Evolutionary conservation across 2,329 filamentous ascomycete species (phyloP).

Genomic region (Fonsecaea multimorphosa): DNA sequence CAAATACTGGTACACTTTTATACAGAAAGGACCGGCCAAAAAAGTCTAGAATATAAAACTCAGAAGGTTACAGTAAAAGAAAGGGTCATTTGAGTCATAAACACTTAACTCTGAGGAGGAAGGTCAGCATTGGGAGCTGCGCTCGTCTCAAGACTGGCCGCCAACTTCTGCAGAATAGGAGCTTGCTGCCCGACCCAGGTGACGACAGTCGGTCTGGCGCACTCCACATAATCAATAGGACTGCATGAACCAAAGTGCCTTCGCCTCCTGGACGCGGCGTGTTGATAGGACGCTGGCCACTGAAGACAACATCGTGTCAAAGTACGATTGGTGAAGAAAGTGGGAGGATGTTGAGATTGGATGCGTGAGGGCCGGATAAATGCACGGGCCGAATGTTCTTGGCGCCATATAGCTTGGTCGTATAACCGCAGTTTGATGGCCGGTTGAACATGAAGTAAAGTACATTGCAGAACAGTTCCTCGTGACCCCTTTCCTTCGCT

Average conservation of each 20-base stretch:
- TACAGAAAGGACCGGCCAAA: slow-evolving; percentile 5
- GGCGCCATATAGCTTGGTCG: slow-evolving; percentile 7
- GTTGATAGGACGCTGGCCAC: not conserved
- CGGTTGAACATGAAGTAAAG: slow-evolving; percentile 1
- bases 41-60: not conserved
- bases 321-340: slow-evolving; percentile 1
- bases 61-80: slow-evolving; percentile 1
- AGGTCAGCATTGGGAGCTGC: slow-evolving; percentile 14
- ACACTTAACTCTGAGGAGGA: slow-evolving; percentile 5
- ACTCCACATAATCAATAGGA: slow-evolving; percentile 15
- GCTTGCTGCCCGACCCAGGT: slow-evolving; percentile 29
- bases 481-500: slow-evolving; percentile 16
- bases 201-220: slow-evolving; percentile 13
- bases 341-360: slow-evolving; percentile 2
- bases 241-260: slow-evolving; percentile 30
- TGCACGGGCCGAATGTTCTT: slow-evolving; percentile 6
- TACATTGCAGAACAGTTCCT: slow-evolving; percentile 5
- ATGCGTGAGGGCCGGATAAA: slow-evolving; percentile 7
- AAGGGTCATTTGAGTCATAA: slow-evolving; percentile 18
- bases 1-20: slow-evolving; percentile 16
- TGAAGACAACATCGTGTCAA: slow-evolving; percentile 3
- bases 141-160: slow-evolving; percentile 1
- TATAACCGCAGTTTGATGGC: slow-evolving; percentile 7
- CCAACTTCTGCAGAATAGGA: not conserved
- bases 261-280: not conserved